These are phyloP conservation scores for Chlamydomonas incerta DNA, from an alignment of 139 green algal species.

Conservation along the genomic window DNA sequence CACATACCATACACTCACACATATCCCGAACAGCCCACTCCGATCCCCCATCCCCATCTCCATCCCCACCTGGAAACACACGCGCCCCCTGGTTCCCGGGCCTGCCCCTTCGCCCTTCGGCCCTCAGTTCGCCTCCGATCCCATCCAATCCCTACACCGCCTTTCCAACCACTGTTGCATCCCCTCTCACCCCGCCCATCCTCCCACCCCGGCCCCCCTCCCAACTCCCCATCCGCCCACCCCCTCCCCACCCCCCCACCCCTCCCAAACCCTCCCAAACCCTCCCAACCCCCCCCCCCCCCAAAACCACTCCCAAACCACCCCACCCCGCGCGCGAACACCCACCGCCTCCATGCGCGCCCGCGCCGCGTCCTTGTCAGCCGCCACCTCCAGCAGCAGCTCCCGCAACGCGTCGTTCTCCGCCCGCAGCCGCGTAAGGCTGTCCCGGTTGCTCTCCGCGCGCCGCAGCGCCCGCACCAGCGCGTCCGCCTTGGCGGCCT, in stretches of 20 bases:
- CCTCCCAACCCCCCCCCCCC: not conserved
- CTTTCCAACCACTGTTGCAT: no score
- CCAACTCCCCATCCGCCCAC: no score
- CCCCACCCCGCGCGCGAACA: slow-evolving; percentile 6
- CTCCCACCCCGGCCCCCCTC: not conserved
- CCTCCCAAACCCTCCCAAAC: not conserved
- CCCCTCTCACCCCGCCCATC: no score
- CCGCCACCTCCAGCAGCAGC: slow-evolving; percentile 77
- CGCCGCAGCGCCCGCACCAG: slow-evolving; percentile 56
- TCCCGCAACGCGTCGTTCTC: slow-evolving; percentile 83
- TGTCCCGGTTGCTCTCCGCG: slow-evolving; percentile 47
- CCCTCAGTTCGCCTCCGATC: no score
- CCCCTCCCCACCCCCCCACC: not conserved
- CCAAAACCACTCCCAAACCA: not conserved
- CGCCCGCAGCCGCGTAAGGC: slow-evolving; percentile 46
- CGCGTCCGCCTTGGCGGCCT: slow-evolving; percentile 60
- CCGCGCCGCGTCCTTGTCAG: slow-evolving; percentile 67
- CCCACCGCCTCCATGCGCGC: slow-evolving; percentile 35
- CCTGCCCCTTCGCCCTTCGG: no score
- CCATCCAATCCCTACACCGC: no score
- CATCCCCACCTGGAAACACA: no score
- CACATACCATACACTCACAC: no score
- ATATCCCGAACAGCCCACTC: no score
- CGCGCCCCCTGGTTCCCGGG: no score
- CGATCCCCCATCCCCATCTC: no score